A percentile compares a stretch with the other conserved stretches of the same genome.
Conservation (phyloP, 2,329 filamentous ascomycete species). For the Thermochaetoides dissita region DNA sequence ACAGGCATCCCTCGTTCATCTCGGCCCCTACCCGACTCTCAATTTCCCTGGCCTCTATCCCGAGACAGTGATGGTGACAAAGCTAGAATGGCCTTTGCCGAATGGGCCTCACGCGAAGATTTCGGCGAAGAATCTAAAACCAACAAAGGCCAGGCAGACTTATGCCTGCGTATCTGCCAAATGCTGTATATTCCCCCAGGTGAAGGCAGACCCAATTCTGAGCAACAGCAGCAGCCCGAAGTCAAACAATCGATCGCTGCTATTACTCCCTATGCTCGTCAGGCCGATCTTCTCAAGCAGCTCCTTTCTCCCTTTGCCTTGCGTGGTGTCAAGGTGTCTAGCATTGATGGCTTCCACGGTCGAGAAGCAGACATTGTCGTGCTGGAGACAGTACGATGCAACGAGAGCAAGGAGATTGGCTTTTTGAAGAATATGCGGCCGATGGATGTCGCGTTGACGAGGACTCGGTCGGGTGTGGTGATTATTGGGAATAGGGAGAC, state of each 20-base stretch:
- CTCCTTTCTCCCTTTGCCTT: slow-evolving; percentile 11
- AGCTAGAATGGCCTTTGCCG: slow-evolving; percentile 21
- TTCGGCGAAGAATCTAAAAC: slow-evolving; percentile 25
- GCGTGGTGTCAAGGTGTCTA: slow-evolving; percentile 22
- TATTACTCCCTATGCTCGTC: slow-evolving; percentile 27
- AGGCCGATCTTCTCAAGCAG: slow-evolving; percentile 21
- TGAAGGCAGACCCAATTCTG: background rate
- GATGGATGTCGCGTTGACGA: slow-evolving; percentile 9
- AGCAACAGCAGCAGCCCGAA: too few relatives aligned
- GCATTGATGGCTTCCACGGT: slow-evolving; percentile 30
- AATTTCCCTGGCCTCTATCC: slow-evolving; percentile 7
- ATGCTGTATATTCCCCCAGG: slow-evolving; percentile 13
- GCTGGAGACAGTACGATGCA: slow-evolving; percentile 29
- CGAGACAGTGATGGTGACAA: background rate
- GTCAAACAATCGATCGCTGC: slow-evolving; percentile 19
- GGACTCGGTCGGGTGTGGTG: slow-evolving; percentile 5
- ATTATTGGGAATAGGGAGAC: slow-evolving; percentile 14
- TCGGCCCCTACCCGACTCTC: slow-evolving; percentile 15
- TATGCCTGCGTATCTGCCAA: slow-evolving; percentile 22
- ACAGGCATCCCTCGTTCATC: slow-evolving; percentile 18
- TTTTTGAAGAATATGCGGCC: slow-evolving; percentile 25
- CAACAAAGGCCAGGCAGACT: slow-evolving; percentile 24
- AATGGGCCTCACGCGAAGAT: slow-evolving; percentile 23
- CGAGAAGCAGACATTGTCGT: slow-evolving; percentile 29
- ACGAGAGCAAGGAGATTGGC: slow-evolving; percentile 24